A percentile compares a stretch with the other conserved stretches of the same genome.
These are phyloP conservation scores for Stylosanthes scabra DNA, from an alignment of 331 rosid genomes.

Conservation along the genomic window DNA sequence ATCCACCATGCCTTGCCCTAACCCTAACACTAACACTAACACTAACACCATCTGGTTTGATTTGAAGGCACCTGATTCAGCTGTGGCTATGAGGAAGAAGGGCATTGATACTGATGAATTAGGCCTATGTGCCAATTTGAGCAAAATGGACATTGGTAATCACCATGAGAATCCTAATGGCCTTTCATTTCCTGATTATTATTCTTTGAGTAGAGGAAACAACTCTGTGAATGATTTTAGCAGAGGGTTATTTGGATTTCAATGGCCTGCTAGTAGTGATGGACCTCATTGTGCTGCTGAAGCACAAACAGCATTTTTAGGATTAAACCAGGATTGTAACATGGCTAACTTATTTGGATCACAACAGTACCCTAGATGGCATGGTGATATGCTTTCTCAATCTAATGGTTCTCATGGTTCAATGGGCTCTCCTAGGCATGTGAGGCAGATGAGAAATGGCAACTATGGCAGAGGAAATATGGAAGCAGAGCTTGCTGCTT, in stretches of 20 bases:
- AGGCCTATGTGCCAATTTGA: conserved; percentile 45
- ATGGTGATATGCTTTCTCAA: conserved; percentile 32
- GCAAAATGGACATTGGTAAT: conserved; percentile 46
- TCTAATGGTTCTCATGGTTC: conserved; percentile 42
- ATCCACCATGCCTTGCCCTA: conserved; percentile 36
- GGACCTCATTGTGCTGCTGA: conserved; percentile 32
- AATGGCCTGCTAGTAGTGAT: conserved; percentile 21
- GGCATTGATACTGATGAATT: conserved; percentile 50
- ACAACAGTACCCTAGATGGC: background rate
- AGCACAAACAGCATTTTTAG: conserved; percentile 44
- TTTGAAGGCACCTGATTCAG: conserved; percentile 40
- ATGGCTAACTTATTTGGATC: conserved; percentile 41
- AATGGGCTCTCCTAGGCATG: conserved; percentile 38
- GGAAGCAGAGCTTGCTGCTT: conserved; percentile 26
- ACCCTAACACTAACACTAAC: conserved; percentile 42
- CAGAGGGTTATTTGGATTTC: conserved; percentile 40
- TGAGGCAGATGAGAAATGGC: conserved; percentile 39
- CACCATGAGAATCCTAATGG: conserved; percentile 37
- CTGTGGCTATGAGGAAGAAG: conserved; percentile 22
- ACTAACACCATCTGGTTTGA: conserved; percentile 40
- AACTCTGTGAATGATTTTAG: conserved; percentile 28
- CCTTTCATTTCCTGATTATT: conserved; percentile 17
- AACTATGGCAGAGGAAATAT: conserved; percentile 37
- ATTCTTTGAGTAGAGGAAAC: conserved; percentile 35
- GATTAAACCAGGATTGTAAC: conserved; percentile 33